Evolutionary conservation across 1,139 yeast species (phyloP), one percentile per base, ranked within the genome.

Genomic region (Candida anutae): DNA sequence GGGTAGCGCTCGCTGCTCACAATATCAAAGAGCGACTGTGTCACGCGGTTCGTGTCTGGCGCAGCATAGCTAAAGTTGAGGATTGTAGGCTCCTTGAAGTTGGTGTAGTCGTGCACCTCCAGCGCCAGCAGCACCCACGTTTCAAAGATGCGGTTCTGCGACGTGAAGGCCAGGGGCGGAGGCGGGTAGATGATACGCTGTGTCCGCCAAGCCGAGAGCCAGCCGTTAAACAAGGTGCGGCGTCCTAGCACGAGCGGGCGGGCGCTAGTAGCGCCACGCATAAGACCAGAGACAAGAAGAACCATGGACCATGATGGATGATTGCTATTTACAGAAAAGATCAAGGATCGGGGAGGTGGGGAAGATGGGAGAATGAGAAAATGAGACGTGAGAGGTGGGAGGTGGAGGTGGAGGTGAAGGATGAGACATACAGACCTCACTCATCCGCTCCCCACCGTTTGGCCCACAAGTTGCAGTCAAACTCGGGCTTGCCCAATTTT

Each of bases 381-480:
- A n/a, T n/a, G n/a, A n/a, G n/a, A n/a, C n/a, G n/a, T n/a, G n/a
- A n/a, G n/a, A n/a, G n/a, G n/a, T n/a, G n/a, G n/a, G n/a, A n/a
- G n/a, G n/a, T n/a, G n/a, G n/a, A n/a, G n/a, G n/a, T n/a, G n/a
- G n/a, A n/a, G n/a, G n/a, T n/a, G n/a, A n/a, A n/a, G n/a, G n/a
- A n/a, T n/a, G n/a, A n/a, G n/a, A n/a, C n/a, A 17, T 17, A 17
- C 19, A 17, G 10, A 8, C 19, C 10, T 16, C 14, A 12, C 8
- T 26, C 22, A 13, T 74, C 74, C 81, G 76, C 85, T 43, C 72
- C 76, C 98, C 98, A 90, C 48, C 98, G 74, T 45, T 82, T 75
- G 46, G 77, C 79, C 98, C 98, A 93, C 40, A 83, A 67, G 34
- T 75, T 63, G 47, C 97, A 90, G 49, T 90, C 87, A 48, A 90